Evolutionary conservation across 2,329 filamentous ascomycete genomes (phyloP).

Genomic region (Ambrosiella cleistominuta): DNA sequence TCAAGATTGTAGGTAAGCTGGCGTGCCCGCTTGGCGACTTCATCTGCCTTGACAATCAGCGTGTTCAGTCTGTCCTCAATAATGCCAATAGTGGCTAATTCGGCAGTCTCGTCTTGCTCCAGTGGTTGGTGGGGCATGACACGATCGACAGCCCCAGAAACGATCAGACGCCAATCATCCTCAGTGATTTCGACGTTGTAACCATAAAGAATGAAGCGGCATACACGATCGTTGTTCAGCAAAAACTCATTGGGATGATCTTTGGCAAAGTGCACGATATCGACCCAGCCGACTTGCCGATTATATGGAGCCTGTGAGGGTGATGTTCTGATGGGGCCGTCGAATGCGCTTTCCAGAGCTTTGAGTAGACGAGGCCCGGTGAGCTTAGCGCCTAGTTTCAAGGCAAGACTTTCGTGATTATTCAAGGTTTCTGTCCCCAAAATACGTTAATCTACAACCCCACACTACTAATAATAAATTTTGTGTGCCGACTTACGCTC

Average conservation of each 20-base stretch:
- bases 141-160: constrained; percentile 65
- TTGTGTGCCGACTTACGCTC: constrained; percentile 31
- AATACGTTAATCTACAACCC: background rate
- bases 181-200: constrained; percentile 70
- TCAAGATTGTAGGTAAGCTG: constrained; percentile 69
- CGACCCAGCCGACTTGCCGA: constrained; percentile 54
- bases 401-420: constrained; percentile 71
- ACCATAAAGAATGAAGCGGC: constrained; percentile 69
- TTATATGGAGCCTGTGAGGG: constrained; percentile 36
- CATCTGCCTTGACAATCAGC: constrained; percentile 66
- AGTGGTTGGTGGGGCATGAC: constrained; percentile 62
- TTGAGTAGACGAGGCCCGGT: constrained; percentile 69
- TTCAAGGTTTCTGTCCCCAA: constrained; percentile 47
- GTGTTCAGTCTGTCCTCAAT: constrained; percentile 60
- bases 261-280: constrained; percentile 70
- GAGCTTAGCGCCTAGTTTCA: constrained; percentile 67
- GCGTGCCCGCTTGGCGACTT: constrained; percentile 43
- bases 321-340: constrained; percentile 48
- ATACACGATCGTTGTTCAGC: constrained; percentile 51
- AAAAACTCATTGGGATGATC: constrained; percentile 64
- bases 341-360: constrained; percentile 72
- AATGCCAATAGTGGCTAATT: constrained; percentile 69
- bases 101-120: constrained; percentile 71
- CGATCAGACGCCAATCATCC: constrained; percentile 73
- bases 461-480: background rate